Evolutionary conservation across 2,329 filamentous ascomycete genomes (phyloP), one percentile per base, ranked within the genome.

Genomic region (Eurotiales sp.): DNA sequence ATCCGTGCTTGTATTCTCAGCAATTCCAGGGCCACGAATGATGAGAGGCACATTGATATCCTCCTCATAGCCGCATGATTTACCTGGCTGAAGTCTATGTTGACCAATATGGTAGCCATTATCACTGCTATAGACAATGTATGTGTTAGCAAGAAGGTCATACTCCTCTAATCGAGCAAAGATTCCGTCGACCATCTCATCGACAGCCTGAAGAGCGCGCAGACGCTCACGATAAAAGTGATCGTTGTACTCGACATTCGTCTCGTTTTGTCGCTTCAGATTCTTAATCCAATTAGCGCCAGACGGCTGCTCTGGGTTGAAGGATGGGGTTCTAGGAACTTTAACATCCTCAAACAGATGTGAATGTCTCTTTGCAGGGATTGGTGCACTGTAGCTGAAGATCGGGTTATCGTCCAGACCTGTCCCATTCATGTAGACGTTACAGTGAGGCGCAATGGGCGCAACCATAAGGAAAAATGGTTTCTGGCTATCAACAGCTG

Each of bases 381-480:
- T 62, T 2, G 64, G 62, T 32, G 59, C 58, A 2, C 60, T 58
- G 27, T 59, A 64, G 58, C 60, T 61, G 5, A 53, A 56, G 6
- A 55, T 55, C 1, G 58, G 50, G 37, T 59, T 56, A 30, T 50
- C 34, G 17, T 42, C 40, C 11, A 42, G n/a, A 10, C 22, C 21
- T 22, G 58, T 59, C 8, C 60, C 62, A 17, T 25, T 42, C 40
- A 42, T 42, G 19, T 17, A 23, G 19, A 42, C 17, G 36, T 82
- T 79, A 27, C 75, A 73, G 57, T 88, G 85, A 2, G 85, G 85
- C 0, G 80, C 84, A 11, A 84, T 77, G 0, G 85, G 85, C 0
- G 84, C 82, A 8, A 86, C 72, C 0, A 76, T 78, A 2, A 88
- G 61, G 63, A 88, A 87, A 68, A 86, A 88, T 0, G 86, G 85